Evolutionary conservation across 768 basidiomycete genomes (phyloP), one percentile per base, ranked within the genome.

Genomic region (Lactarius vividus): DNA sequence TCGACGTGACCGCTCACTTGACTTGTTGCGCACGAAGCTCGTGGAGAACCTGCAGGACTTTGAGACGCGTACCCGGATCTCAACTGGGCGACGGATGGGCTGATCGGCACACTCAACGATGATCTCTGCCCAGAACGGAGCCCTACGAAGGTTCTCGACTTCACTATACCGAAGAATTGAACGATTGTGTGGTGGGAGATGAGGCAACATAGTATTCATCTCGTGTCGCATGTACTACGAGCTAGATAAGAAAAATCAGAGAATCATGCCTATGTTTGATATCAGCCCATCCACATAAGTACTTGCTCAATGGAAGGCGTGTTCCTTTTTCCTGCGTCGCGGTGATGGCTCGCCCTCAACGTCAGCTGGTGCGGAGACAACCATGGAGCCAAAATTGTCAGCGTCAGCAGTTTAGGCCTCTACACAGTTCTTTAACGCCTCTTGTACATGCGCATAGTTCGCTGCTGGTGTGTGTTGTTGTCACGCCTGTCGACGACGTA

Each of bases 401-500:
- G 20, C 35, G 5, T 54, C 57, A 10, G 57, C 53, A 49, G 55
- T 52, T 18, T 78, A 77, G 8, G 53, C 46, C 60, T 71, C 75
- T 57, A 71, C 72, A 66, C 70, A 73, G 71, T 75, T 65, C 60
- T 84, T 81, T 29, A 86, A 74, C 67, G 81, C 77, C 35, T 80
- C 80, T 69, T 91, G 88, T 82, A 65, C 84, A 74, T 35, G 11
- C 8, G 86, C 84, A 52, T 91, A 85, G 73, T 87, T 91, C 16
- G 79, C 78, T 9, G 89, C 88, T 84, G 83, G 83, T 80, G 74
- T 91, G 88, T 1, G 83, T 82, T 80, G 60, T 88, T 89, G 10
- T 81, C 82, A 52, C 94, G 81, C 68, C 90, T 79, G 74, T 96
- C 94, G 13, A 91, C 84, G 1, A 96, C 91, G 67, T 94, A 81